Base-by-base conservation (phyloP, 352 stramenopile genomes). In the Globisporangium nunn region DNA sequence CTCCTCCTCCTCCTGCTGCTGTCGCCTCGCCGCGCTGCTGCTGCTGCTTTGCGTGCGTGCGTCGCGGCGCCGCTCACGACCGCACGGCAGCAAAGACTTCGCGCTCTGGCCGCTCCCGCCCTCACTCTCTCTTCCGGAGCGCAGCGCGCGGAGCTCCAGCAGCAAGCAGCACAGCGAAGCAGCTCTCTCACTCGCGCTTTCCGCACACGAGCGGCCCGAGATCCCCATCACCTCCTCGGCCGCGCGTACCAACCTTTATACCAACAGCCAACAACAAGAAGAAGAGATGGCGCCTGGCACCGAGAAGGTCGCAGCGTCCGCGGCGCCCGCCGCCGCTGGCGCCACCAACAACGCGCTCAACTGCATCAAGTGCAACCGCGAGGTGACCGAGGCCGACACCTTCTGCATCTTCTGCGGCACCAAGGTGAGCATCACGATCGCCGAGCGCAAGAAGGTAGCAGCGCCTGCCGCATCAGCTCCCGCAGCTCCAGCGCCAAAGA, bases 371-470 rank as follows among this genome's bases (percentile, higher is more conserved):
- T 93, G 84, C 57, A 71, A 72, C 54, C 77, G 78, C 53, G 75
- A 88, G 46, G 80, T 93, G 60, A 74, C 81, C 47, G 68, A 84
- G 54, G 54, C 75, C 30, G 84, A 93, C 71, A 70, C 81, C 45
- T 91, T 93, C 68, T 93, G 84, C 66, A 93, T 93, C 68, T 93
- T 87, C 69, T 93, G 84, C 57, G 84, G 84, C 61, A 93, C 81
- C 54, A 92, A 92, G 53, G 81, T 92, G 59, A 84, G 73, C 53
- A 62, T 83, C 51, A 81, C 78, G 63, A 54, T 87, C 30, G 72
- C 74, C 6, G 73, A 86, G 65, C 74, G 78, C 41, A 78, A 82
- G 58, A 64, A 70, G 43, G 41, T 62, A 12, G 50, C 68, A 18
- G 44, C 65, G 4, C 23, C 63, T 8, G 47, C 64, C 1, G 31